These are phyloP conservation scores for Obelidium mucronatum DNA, from an alignment of 192 early-diverging fungal genomes.

Conservation along the genomic window DNA sequence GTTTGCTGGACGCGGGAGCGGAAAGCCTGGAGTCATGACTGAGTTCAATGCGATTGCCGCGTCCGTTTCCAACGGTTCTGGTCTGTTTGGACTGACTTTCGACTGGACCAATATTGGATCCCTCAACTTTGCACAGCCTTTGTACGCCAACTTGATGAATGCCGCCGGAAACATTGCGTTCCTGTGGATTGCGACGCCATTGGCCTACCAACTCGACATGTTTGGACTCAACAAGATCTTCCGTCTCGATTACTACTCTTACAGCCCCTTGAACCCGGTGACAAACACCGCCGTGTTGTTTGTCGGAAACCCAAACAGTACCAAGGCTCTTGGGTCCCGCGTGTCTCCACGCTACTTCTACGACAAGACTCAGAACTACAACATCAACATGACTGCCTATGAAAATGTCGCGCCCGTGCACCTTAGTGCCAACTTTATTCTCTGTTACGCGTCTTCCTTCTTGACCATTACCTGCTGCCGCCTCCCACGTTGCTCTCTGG, in stretches of 20 bases:
- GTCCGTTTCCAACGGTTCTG: constrained; percentile 16
- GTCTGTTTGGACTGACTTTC: constrained; percentile 5
- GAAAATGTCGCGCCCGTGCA: constrained; percentile 14
- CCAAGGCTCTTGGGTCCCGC: neutral
- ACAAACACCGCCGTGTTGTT: constrained; percentile 15
- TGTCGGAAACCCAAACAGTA: constrained; percentile 9
- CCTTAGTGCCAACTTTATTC: constrained; percentile 20
- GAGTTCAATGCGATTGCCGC: neutral
- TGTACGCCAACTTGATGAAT: constrained; percentile 16
- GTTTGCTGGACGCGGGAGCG: neutral
- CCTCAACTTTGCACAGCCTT: constrained; percentile 27
- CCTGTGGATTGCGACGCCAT: constrained; percentile 38
- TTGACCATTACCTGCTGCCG: constrained; percentile 59
- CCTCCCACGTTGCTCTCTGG: constrained; percentile 66
- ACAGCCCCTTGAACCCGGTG: constrained; percentile 14
- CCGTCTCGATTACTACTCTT: neutral
- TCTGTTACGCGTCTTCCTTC: constrained; percentile 37
- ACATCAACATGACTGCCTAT: constrained; percentile 18
- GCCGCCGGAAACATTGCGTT: constrained; percentile 8
- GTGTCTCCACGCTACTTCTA: constrained; percentile 20
- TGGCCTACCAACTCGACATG: constrained; percentile 38
- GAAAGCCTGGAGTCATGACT: neutral
- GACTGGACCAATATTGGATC: constrained; percentile 24
- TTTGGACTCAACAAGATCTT: constrained; percentile 33
- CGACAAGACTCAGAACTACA: constrained; percentile 25